A percentile compares a stretch with the other conserved stretches of the same genome.
Evolutionary conservation across 2,329 filamentous ascomycete species (phyloP).

Genomic region (Colletotrichum higginsianum): DNA sequence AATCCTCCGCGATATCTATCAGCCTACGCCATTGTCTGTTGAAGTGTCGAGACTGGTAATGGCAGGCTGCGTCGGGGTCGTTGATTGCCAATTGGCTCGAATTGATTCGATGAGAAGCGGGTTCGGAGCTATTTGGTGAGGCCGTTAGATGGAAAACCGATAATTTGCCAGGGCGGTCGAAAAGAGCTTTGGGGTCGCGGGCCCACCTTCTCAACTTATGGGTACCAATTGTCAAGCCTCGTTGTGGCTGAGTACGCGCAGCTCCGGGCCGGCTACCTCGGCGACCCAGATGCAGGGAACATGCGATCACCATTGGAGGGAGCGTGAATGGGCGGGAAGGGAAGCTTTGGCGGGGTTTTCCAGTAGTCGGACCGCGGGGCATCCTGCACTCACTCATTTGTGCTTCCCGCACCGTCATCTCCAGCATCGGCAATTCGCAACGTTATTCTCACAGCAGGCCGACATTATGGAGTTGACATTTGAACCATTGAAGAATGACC

Average conservation of each 20-base stretch:
- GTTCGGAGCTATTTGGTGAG: conserved; percentile 18
- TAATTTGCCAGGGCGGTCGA: conserved; percentile 11
- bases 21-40: conserved; percentile 1
- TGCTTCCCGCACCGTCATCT: conserved; percentile 14
- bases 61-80: neutral
- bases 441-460: conserved; percentile 31
- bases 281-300: conserved; percentile 10
- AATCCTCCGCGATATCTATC: neutral
- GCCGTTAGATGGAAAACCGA: neutral
- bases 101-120: conserved; percentile 6
- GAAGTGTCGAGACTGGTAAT: neutral
- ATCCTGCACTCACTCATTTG: conserved; percentile 18
- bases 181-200: conserved; percentile 30
- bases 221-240: conserved; percentile 7
- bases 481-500: conserved; percentile 90
- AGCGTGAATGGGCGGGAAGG: neutral
- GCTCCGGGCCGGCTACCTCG: conserved; percentile 17
- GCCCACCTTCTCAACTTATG: conserved; percentile 1
- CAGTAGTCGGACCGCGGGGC: conserved; percentile 26
- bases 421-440: neutral
- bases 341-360: conserved; percentile 42
- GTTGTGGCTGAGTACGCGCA: conserved; percentile 23
- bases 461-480: conserved; percentile 79
- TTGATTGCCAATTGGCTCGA: conserved; percentile 16
- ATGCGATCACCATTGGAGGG: neutral